Evolutionary conservation across 345 rosid genomes (phyloP).

Genomic region (Acer campestre): DNA sequence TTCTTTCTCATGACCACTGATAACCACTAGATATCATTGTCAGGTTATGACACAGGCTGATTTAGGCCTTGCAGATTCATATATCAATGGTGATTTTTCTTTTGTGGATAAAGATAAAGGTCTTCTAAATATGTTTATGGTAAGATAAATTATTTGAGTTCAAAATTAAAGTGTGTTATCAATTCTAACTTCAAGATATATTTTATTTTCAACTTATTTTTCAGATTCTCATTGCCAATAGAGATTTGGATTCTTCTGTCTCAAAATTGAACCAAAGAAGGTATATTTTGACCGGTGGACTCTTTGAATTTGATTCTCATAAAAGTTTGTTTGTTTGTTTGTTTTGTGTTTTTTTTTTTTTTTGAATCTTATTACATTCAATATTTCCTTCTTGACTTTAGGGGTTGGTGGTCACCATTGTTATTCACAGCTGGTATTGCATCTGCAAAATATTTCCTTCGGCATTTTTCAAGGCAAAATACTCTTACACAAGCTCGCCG

Average conservation of each 20-base stretch:
- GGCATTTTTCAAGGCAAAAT: slow-evolving; percentile 74
- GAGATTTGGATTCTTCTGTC: slow-evolving; percentile 47
- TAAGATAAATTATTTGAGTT: slow-evolving; percentile 25
- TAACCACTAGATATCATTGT: neutral
- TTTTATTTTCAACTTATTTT: slow-evolving; percentile 7
- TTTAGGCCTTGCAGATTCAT: slow-evolving; percentile 90
- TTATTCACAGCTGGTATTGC: slow-evolving; percentile 70
- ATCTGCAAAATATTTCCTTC: slow-evolving; percentile 75
- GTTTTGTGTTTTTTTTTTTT: neutral
- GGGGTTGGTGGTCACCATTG: slow-evolving; percentile 99
- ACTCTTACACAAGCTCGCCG: slow-evolving; percentile 91
- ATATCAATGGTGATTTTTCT: slow-evolving; percentile 75
- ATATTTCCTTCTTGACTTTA: slow-evolving; percentile 17
- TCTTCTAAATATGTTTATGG: slow-evolving; percentile 73
- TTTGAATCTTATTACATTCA: neutral
- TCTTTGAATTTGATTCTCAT: neutral
- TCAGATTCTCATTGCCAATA: slow-evolving; percentile 77
- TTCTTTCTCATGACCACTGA: slow-evolving; percentile 6
- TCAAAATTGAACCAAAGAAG: slow-evolving; percentile 61
- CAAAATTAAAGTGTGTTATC: neutral
- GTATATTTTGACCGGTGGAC: slow-evolving; percentile 29
- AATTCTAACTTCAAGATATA: neutral
- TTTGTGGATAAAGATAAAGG: slow-evolving; percentile 75
- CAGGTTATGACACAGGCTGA: slow-evolving; percentile 93
- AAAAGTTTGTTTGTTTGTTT: too few species aligned